Evolutionary conservation across 2,329 filamentous ascomycete species (phyloP), one percentile per base, ranked within the genome.

Genomic region (Elsinoe australis): DNA sequence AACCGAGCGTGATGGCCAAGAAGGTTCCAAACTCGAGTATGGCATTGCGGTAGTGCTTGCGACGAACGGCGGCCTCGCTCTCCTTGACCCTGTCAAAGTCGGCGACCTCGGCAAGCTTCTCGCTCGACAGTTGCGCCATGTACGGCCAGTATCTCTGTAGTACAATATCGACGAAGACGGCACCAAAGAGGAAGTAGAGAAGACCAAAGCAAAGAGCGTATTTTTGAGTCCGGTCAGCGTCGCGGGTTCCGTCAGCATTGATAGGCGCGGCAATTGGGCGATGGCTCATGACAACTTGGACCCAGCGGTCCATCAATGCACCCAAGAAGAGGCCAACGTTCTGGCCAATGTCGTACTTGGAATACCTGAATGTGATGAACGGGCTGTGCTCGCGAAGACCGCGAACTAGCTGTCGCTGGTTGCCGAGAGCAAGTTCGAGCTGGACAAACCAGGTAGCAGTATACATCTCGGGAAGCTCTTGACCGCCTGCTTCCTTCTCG

Each of bases 391-490:
- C 64, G 19, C 70, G 66, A 12, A 78, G 71, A 2, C 74, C 75
- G 53, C 75, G 75, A 51, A 76, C 72, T 2, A 72, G 69, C 50
- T 72, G 72, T 31, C 69, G 68, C 54, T 78, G 66, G 19, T 69
- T 73, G 52, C 75, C 70, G 17, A 76, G 59, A 6, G 72, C 75
- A 2, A 75, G 73, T 55, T 76, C 74, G 0, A 70, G 71, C 54
- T 75, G 72, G n/a, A 76, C 69, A 49, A 77, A 77, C 75, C 75
- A 78, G 1, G 71, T 72, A 3, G 74, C 75, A 51, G 71, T 77
- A 56, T 71, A 78, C 0, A 72, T 71, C 49, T 75, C 72, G 1
- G 75, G 74, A 33, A 68, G 61, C 31, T 69, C 69, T 63, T 54
- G 71, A 71, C 53, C 75, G 75, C 71, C 73, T 74, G 47, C 47